Conservation (phyloP, 2,329 filamentous ascomycete species). For the Cercospora sp. region DNA sequence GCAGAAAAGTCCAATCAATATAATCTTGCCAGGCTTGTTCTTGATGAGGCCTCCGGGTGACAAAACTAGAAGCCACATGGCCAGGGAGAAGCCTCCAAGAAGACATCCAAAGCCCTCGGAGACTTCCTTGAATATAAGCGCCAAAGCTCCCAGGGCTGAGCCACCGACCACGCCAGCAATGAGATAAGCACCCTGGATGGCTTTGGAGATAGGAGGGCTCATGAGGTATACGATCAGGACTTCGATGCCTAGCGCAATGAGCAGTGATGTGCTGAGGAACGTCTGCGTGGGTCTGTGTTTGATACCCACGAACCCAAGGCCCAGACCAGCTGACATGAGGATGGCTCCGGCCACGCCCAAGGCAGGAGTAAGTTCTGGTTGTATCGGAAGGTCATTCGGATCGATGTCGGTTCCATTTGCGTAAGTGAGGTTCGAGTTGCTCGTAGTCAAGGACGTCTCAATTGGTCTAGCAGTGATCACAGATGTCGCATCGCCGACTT, state of each 20-base stretch:
- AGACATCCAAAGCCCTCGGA: conserved; percentile 82
- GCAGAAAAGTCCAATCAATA: conserved; percentile 74
- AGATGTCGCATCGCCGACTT: conserved; percentile 18
- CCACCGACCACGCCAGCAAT: conserved; percentile 75
- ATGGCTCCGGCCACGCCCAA: conserved; percentile 77
- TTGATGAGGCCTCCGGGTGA: conserved; percentile 72
- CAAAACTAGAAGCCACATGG: conserved; percentile 87
- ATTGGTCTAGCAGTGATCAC: conserved; percentile 16
- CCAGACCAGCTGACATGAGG: conserved; percentile 69
- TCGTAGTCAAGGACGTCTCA: conserved; percentile 9
- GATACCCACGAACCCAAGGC: conserved; percentile 75
- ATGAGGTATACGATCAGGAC: conserved; percentile 87
- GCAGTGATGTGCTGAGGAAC: conserved; percentile 75
- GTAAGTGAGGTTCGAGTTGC: conserved; percentile 13
- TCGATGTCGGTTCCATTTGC: conserved; percentile 7
- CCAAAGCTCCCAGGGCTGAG: conserved; percentile 68
- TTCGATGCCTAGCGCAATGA: conserved; percentile 70
- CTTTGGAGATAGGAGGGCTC: conserved; percentile 71
- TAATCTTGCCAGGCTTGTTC: conserved; percentile 61
- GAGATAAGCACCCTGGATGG: conserved; percentile 82
- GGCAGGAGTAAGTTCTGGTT: conserved; percentile 75
- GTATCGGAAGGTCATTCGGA: conserved; percentile 60
- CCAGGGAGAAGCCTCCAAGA: conserved; percentile 80
- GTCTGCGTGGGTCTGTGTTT: conserved; percentile 75
- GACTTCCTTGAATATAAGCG: conserved; percentile 79